Conservation (phyloP, 1,284 basidiomycete genomes). For the Microbotryum lychnidis-dioicae region DNA sequence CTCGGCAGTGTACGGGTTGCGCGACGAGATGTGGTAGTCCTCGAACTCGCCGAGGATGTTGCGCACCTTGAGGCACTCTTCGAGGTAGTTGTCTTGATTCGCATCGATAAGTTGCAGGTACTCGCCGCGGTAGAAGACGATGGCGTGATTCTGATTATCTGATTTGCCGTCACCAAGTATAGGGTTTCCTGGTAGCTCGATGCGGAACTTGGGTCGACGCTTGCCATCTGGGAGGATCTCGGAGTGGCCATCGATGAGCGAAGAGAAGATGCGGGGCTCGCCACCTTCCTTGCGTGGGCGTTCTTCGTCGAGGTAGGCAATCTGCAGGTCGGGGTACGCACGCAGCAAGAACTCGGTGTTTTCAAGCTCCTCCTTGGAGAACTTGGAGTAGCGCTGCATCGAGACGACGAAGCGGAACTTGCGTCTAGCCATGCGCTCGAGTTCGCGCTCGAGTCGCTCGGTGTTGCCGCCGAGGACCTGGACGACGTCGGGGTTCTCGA, state of each 20-base stretch:
- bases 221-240: slow-evolving; percentile 85
- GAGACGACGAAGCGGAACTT: slow-evolving; percentile 99
- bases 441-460: slow-evolving; percentile 89
- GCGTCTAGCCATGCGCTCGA: slow-evolving; percentile 92
- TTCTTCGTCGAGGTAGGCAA: slow-evolving; percentile 97
- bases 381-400: slow-evolving; percentile 99
- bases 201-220: slow-evolving; percentile 91
- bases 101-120: slow-evolving; percentile 98
- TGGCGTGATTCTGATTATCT: slow-evolving; percentile 99
- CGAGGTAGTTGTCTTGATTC: slow-evolving; percentile 99
- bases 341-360: slow-evolving; percentile 97
- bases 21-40: slow-evolving; percentile 74
- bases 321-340: slow-evolving; percentile 97
- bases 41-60: slow-evolving; percentile 98
- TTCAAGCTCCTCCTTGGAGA: slow-evolving; percentile 98
- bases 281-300: slow-evolving; percentile 82
- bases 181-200: slow-evolving; percentile 96
- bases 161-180: slow-evolving; percentile 99
- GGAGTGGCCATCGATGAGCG: slow-evolving; percentile 94
- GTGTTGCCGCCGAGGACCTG: slow-evolving; percentile 96
- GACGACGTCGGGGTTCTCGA: slow-evolving; percentile 98
- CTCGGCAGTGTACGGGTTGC: slow-evolving; percentile 86
- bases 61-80: slow-evolving; percentile 98
- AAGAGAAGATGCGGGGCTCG: slow-evolving; percentile 89
- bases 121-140: slow-evolving; percentile 98